Conservation (phyloP, 805 yeast genomes). For the Yueomyces sp. region DNA sequence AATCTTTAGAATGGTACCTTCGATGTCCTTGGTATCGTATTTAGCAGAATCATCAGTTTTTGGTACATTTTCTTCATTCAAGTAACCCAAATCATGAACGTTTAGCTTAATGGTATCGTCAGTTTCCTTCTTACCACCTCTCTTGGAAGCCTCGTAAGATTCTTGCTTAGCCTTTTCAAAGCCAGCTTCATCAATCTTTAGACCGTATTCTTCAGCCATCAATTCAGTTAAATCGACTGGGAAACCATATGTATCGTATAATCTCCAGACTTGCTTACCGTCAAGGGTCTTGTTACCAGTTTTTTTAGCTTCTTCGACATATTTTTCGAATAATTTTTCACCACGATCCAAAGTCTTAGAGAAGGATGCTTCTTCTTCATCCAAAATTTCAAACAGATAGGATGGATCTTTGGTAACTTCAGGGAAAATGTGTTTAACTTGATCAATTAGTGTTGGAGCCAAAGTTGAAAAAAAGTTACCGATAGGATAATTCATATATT, state of each 20-base stretch:
- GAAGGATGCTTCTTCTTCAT: constrained; percentile 93
- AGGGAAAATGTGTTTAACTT: constrained; percentile 82
- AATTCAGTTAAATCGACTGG: constrained; percentile 95
- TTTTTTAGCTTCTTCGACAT: constrained; percentile 70
- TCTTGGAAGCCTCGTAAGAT: constrained; percentile 91
- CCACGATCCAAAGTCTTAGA: constrained; percentile 96
- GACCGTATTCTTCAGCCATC: constrained; percentile 97
- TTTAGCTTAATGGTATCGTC: constrained; percentile 63
- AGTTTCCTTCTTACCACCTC: constrained; percentile 52
- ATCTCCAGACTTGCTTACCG: constrained; percentile 96
- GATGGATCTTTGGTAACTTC: constrained; percentile 63
- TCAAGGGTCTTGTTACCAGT: constrained; percentile 62
- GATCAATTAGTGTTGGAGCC: constrained; percentile 85
- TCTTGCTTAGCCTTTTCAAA: constrained; percentile 84
- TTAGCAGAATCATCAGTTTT: constrained; percentile 77
- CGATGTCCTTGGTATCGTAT: constrained; percentile 57
- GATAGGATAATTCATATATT: constrained; percentile 89
- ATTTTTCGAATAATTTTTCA: constrained; percentile 88
- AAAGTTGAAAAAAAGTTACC: constrained; percentile 87
- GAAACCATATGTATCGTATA: constrained; percentile 97
- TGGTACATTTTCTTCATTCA: constrained; percentile 45
- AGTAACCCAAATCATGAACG: constrained; percentile 74
- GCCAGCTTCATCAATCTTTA: constrained; percentile 82
- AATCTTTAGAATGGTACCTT: constrained; percentile 58
- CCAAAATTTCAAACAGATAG: constrained; percentile 75